Evolutionary conservation across 805 yeast genomes (phyloP).

Genomic region (Yarrowia divulgata): DNA sequence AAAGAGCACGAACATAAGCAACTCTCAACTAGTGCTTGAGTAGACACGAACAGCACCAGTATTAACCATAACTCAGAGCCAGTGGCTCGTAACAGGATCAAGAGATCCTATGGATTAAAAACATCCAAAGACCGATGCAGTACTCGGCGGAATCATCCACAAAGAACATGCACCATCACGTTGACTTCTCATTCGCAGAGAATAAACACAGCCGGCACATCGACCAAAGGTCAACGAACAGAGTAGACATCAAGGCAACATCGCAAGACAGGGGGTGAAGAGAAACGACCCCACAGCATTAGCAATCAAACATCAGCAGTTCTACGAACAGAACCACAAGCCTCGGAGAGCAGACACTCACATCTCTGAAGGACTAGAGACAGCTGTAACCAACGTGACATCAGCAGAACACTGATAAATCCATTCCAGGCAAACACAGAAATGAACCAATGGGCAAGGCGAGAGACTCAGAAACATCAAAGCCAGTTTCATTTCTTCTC

Average conservation of each 20-base stretch:
- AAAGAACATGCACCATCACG: neutral
- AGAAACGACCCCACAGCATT: neutral
- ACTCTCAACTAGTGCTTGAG: neutral
- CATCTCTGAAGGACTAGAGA: neutral
- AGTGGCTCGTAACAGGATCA: neutral
- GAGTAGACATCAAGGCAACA: neutral
- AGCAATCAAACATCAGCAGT: neutral
- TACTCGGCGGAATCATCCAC: neutral
- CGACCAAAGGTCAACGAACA: neutral
- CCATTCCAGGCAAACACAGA: neutral
- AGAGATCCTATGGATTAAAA: neutral
- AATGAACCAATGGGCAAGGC: neutral
- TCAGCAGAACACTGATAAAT: neutral
- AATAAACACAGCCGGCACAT: neutral
- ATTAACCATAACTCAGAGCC: neutral
- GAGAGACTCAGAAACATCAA: constrained; percentile 3
- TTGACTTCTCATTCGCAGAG: neutral
- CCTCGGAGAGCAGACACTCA: neutral
- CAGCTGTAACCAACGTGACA: neutral
- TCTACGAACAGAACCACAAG: neutral
- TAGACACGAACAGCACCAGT: neutral
- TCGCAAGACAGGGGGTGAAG: neutral
- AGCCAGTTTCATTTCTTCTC: neutral
- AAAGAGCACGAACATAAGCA: neutral
- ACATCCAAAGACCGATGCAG: neutral